phyloP scores from a whole-genome alignment of 2,329 filamentous ascomycete species.

The Amauroascus verrucosus region DNA sequence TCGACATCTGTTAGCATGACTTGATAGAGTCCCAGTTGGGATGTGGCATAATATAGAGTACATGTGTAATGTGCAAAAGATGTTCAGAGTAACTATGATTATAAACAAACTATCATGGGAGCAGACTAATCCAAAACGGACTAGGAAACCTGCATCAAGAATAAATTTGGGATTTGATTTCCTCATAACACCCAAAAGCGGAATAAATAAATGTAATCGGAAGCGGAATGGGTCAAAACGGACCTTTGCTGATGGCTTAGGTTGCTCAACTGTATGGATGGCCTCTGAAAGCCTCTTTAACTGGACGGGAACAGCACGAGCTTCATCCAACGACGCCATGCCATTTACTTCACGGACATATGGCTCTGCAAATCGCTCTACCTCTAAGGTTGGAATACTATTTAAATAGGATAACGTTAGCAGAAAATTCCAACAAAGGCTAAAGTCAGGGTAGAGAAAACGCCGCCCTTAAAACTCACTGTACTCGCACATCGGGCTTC shows the following conservation, averaged over 20 bases:
- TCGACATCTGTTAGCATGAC: constrained; percentile 13
- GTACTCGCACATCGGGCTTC: constrained; percentile 8
- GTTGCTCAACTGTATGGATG: constrained; percentile 43
- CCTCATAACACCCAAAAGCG: constrained; percentile 50
- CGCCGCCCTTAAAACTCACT: not conserved
- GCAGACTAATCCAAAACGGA: constrained; percentile 71
- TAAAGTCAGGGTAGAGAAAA: not conserved
- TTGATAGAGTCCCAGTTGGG: not conserved
- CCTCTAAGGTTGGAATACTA: constrained; percentile 44
- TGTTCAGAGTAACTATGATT: constrained; percentile 66
- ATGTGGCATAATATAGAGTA: constrained; percentile 2
- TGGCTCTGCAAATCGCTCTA: constrained; percentile 40
- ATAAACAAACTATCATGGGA: constrained; percentile 53
- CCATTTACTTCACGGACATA: constrained; percentile 46
- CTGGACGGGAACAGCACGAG: constrained; percentile 38
- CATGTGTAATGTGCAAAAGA: constrained; percentile 29
- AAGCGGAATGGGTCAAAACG: constrained; percentile 11
- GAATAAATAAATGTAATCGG: constrained; percentile 10
- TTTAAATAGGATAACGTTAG: not conserved
- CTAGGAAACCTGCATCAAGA: constrained; percentile 62
- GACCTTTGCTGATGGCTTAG: constrained; percentile 42
- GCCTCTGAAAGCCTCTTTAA: constrained; percentile 37
- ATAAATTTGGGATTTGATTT: constrained; percentile 59
- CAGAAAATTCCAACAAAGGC: not conserved
- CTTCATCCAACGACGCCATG: constrained; percentile 44